Base-by-base conservation (phyloP, 257 asterid species). In the Orobanche coerulescens region DNA sequence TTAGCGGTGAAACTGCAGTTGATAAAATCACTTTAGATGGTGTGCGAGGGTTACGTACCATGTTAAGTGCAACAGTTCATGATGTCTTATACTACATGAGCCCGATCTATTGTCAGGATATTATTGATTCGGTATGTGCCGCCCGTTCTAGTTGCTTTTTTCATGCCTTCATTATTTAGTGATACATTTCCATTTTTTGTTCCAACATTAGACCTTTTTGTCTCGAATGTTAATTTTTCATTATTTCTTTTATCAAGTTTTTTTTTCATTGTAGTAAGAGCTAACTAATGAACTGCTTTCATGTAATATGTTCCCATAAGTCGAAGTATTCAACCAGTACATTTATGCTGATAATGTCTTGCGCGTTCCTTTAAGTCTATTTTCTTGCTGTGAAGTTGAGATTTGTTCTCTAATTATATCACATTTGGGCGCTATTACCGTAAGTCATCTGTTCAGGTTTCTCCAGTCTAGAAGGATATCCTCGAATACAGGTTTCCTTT, bases 51-150 rank as follows among this genome's bases (percentile, higher is more conserved):
- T 66, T 92, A 66, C 97, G 98, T 46, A 78, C 82, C 67, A 84
- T 82, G 87, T 71, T 92, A 80, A 84, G 98, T 81, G 98, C 94
- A 37, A 88, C 98, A 30, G 98, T 92, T 76, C 98, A 92, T 76
- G 98, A 92, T 73, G 91, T 92, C 70, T 77, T 92, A 68, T 92
- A 88, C 78, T 92, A 92, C 75, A 92, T 92, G 98, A 92, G 98
- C 80, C 98, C 98, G 62, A 86, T 88, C 70, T 80, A 88, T 79
- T 92, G 98, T 75, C 98, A 92, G 82, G 86, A 83, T 60, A 88
- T 92, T 69, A 89, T 92, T 65, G 80, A 92, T 75, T 92, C 98
- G 83, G 98, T 92, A 84, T 48, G 47, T n/a, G n/a, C n/a, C n/a
- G n/a, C 62, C 44, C 65, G 34, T 20, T 39, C 51, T 55, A 33